phyloP scores from a whole-genome alignment of 75 land plant genomes.

The Gnetum montanum region DNA sequence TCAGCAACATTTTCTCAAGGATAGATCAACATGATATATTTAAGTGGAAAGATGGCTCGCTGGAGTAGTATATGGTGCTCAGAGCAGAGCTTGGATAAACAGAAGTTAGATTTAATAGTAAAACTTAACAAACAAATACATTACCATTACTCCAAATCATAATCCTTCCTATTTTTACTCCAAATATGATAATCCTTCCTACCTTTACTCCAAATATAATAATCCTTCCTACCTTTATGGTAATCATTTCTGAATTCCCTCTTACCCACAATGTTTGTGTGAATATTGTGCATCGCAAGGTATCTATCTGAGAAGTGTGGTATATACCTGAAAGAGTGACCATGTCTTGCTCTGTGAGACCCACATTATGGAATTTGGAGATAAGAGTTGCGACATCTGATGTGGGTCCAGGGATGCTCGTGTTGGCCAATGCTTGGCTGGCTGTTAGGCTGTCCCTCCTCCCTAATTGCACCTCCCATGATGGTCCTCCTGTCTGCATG shows the following conservation, averaged over 20 bases:
- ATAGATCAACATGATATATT: not conserved
- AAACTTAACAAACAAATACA: not conserved
- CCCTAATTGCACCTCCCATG: conserved; percentile 50
- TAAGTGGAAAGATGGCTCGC: not conserved
- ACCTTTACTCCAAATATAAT: not conserved
- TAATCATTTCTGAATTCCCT: too few species aligned
- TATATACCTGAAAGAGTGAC: conserved; percentile 67
- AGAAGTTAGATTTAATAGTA: too few species aligned
- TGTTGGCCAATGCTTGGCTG: conserved; percentile 30
- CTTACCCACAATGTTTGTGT: not conserved
- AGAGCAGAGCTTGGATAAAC: not conserved
- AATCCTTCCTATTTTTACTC: not conserved
- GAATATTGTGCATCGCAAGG: not conserved
- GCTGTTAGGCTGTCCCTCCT: conserved; percentile 60
- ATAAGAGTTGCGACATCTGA: conserved; percentile 33
- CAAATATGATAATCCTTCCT: not conserved
- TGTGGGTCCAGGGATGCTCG: conserved; percentile 45
- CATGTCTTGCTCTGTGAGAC: conserved; percentile 56
- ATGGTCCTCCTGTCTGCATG: conserved; percentile 60
- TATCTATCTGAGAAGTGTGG: not conserved
- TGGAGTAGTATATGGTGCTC: not conserved
- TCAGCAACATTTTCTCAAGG: not conserved
- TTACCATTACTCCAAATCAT: not conserved
- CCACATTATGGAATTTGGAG: conserved; percentile 37
- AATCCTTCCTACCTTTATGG: not conserved